Evolutionary conservation across 257 asterid species (phyloP), one percentile per base, ranked within the genome.

Genomic region (Przewalskia tangutica): DNA sequence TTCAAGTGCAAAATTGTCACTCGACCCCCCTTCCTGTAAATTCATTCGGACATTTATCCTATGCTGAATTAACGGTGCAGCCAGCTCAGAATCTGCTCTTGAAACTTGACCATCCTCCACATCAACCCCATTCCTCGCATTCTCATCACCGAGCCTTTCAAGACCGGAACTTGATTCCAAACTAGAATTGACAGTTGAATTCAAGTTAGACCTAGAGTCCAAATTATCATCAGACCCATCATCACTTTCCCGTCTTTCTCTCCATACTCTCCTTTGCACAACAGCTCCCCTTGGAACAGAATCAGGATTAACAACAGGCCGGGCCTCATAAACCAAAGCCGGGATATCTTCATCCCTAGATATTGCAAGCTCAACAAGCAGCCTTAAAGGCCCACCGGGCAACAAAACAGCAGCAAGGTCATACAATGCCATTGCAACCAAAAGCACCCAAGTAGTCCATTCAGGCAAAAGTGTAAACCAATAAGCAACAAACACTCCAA

Each of bases 311-410:
- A 86, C 81, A 81, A 92, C 84, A 0, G 99, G 99, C 2, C 98
- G 89, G 0, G 99, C 98, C 89, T 95, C 99, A 5, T 95, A 95
- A n/a, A 95, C 99, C 51, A 96, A 88, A 79, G 99, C 98, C 8
- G 99, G 99, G n/a, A 95, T 93, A 79, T 94, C 98, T 85, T 96
- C 99, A 73, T 94, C 99, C 86, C 99, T 87, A 32, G 95, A 88
- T 48, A 93, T 91, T 4, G 98, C 98, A 77, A 96, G 95, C 92
- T 96, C 98, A 1, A 96, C 99, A 89, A 96, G 88, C 79, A 95
- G 91, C 89, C 97, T 92, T 86, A 94, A 83, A 7, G 99, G 99
- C 11, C 99, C 98, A 64, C 93, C 98, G 0, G 99, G 99, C 87
- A 94, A 81, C 89, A 95, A 89, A 88, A 95, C 99, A 0, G 99